These are phyloP conservation scores for Thecaphora thlaspeos DNA, from an alignment of 1,284 basidiomycete species.

Conservation along the genomic window DNA sequence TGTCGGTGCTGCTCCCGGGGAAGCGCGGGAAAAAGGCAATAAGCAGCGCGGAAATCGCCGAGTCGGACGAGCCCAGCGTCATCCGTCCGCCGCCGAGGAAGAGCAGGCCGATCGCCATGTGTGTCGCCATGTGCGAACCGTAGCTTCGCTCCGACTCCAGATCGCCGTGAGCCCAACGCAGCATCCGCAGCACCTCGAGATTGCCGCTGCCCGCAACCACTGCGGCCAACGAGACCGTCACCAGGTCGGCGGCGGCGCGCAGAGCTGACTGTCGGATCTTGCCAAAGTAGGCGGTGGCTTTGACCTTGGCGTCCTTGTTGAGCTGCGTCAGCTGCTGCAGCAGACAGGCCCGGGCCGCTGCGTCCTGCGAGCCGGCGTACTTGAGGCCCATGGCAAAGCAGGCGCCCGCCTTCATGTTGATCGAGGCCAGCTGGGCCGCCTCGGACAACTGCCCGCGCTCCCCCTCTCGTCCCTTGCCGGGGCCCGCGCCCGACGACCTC, in stretches of 20 bases:
- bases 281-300: slow-evolving; percentile 35
- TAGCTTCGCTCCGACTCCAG: slow-evolving; percentile 66
- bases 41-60: slow-evolving; percentile 84
- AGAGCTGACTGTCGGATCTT: slow-evolving; percentile 68
- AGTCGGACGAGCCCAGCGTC: slow-evolving; percentile 86
- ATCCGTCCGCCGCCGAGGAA: slow-evolving; percentile 92
- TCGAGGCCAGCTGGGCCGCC: slow-evolving; percentile 41
- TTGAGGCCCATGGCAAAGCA: slow-evolving; percentile 90
- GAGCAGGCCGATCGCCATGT: slow-evolving; percentile 85
- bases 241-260: slow-evolving; percentile 82
- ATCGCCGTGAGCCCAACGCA: slow-evolving; percentile 88
- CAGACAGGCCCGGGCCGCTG: slow-evolving; percentile 76
- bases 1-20: slow-evolving; percentile 75
- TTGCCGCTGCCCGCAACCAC: slow-evolving; percentile 97
- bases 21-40: slow-evolving; percentile 72
- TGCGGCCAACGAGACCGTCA: slow-evolving; percentile 80
- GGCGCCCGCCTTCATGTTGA: slow-evolving; percentile 66
- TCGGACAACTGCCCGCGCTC: slow-evolving; percentile 10
- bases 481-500: slow-evolving; percentile 67
- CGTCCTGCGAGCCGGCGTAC: slow-evolving; percentile 69
- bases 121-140: slow-evolving; percentile 84
- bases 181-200: slow-evolving; percentile 80
- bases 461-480: slow-evolving; percentile 78
- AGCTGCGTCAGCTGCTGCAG: slow-evolving; percentile 78
- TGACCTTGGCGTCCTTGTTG: slow-evolving; percentile 59